These are phyloP conservation scores for Brassica incana DNA, from an alignment of 345 rosid genomes.

Conservation along the genomic window DNA sequence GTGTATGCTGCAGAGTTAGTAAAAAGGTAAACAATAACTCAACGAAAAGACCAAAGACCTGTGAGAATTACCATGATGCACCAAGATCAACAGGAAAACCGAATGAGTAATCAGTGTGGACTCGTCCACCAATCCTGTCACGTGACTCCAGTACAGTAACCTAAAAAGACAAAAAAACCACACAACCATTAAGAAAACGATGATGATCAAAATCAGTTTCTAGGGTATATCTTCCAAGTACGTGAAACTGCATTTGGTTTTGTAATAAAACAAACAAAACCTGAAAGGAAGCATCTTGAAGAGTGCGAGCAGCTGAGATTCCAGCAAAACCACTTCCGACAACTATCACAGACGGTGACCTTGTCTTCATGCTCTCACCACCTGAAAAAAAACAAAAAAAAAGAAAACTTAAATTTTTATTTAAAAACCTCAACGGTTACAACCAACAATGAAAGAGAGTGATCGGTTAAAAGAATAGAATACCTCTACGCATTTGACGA, in stretches of 20 bases:
- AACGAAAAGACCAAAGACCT: neutral
- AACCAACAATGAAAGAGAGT: neutral
- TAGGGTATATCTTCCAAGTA: neutral
- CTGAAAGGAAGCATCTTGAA: constrained; percentile 87
- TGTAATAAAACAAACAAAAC: constrained; percentile 35
- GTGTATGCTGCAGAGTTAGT: constrained; percentile 6
- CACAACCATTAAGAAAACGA: constrained; percentile 7
- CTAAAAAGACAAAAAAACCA: constrained; percentile 36
- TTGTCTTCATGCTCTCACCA: constrained; percentile 50
- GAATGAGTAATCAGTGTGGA: constrained; percentile 79
- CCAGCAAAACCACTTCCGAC: constrained; percentile 92
- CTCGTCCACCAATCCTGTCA: constrained; percentile 84
- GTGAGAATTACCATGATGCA: constrained; percentile 77
- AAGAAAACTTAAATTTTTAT: neutral
- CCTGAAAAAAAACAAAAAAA: constrained; percentile 30
- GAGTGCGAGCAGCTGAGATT: constrained; percentile 87
- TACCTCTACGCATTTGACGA: constrained; percentile 75
- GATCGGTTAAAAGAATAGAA: neutral
- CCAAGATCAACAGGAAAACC: constrained; percentile 97
- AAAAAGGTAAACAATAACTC: neutral
- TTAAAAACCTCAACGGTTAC: neutral
- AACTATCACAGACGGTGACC: constrained; percentile 85
- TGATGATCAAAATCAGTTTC: neutral
- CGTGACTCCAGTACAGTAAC: constrained; percentile 83
- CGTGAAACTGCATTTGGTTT: no score